Evolutionary conservation across 2,329 filamentous ascomycete species (phyloP).

Genomic region (Colletotrichum eremochloae): DNA sequence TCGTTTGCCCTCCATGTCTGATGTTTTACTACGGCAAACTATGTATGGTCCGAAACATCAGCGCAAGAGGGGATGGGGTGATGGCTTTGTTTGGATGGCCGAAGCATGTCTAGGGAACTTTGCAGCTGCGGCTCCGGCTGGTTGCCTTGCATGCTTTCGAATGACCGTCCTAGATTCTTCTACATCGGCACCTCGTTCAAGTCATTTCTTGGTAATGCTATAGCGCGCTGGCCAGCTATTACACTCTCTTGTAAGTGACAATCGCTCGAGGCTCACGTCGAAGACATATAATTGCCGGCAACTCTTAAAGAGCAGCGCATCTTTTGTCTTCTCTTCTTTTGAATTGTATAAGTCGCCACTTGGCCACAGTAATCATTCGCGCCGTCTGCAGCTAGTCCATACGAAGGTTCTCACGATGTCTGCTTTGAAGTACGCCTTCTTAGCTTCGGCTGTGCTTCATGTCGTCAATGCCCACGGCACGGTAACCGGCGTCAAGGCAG

Average conservation of each 20-base stretch:
- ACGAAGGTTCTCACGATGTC: constrained; percentile 10
- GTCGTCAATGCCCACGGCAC: constrained; percentile 31
- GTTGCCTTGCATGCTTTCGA: constrained; percentile 2
- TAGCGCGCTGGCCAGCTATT: constrained; percentile 33
- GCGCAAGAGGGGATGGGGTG: constrained; percentile 22
- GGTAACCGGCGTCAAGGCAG: constrained; percentile 34
- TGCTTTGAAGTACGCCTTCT: constrained; percentile 27
- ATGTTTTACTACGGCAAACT: constrained; percentile 27
- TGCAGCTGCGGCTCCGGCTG: not conserved
- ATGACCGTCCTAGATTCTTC: constrained; percentile 1
- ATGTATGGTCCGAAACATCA: constrained; percentile 32
- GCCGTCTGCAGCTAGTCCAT: not conserved
- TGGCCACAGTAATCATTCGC: not conserved
- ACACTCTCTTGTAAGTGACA: constrained; percentile 27
- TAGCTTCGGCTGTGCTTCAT: constrained; percentile 23
- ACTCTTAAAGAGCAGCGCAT: constrained; percentile 5
- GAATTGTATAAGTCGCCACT: not conserved
- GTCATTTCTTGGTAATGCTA: constrained; percentile 25
- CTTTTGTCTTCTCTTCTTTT: not conserved
- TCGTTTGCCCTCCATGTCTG: constrained; percentile 36
- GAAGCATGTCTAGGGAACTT: constrained; percentile 20
- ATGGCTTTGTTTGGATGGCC: constrained; percentile 31
- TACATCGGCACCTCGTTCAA: not conserved
- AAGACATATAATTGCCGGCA: constrained; percentile 12
- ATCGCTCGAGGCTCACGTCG: not conserved